Conservation (phyloP, 202 grass and related monocot species). For the Panicum hallii region DNA sequence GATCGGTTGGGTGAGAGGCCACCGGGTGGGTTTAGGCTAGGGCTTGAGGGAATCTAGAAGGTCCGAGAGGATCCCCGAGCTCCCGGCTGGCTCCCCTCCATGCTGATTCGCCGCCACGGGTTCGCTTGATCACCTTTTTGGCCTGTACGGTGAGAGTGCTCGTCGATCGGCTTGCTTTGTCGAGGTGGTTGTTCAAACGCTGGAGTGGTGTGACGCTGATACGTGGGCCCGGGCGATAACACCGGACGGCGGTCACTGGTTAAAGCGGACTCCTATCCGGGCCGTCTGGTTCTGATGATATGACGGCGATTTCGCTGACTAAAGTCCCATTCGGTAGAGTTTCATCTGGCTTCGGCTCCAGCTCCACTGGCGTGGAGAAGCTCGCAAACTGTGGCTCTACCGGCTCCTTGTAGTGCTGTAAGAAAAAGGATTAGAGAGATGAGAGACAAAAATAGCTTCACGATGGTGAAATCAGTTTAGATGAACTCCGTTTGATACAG, state of each 20-base stretch:
- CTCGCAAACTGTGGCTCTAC: no score
- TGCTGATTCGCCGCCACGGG: conserved; percentile 3
- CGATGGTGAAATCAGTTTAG: no score
- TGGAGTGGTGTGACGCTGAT: not conserved
- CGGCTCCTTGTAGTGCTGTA: no score
- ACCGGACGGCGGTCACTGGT: not conserved
- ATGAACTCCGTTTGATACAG: no score
- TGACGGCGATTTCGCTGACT: no score
- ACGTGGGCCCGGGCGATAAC: not conserved
- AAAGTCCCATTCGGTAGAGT: no score
- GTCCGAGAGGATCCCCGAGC: conserved; percentile 30
- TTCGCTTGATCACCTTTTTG: conserved; percentile 32
- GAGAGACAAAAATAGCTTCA: no score
- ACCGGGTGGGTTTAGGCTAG: conserved; percentile 31
- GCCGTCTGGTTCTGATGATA: no score
- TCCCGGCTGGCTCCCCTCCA: not conserved
- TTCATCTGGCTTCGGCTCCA: no score
- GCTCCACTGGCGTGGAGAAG: no score
- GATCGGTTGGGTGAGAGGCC: not conserved
- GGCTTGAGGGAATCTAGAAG: conserved; percentile 43
- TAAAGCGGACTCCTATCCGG: not conserved
- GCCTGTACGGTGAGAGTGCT: not conserved
- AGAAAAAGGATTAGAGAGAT: no score
- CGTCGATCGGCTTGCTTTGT: conserved; percentile 4
- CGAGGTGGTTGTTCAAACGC: conserved; percentile 6